phyloP scores from a whole-genome alignment of 345 rosid species.

The Syzygium grande region DNA sequence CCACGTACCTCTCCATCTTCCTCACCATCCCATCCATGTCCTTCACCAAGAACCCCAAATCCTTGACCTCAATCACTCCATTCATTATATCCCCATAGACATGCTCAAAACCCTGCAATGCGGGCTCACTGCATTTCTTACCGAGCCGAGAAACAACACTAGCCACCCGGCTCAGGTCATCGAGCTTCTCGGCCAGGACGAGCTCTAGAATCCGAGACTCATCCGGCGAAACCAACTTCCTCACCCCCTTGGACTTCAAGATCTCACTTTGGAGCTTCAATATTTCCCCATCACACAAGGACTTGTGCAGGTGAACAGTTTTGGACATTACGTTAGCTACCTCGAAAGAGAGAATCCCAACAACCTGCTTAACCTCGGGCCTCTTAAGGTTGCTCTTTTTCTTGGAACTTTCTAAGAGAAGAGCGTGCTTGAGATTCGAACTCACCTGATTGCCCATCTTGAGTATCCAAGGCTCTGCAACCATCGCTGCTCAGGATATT shows the following conservation, averaged over 20 bases:
- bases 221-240: constrained; percentile 52
- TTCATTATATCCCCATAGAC: constrained; percentile 70
- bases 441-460: constrained; percentile 98
- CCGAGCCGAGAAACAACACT: constrained; percentile 83
- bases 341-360: constrained; percentile 90
- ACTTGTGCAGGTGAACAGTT: constrained; percentile 74
- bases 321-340: constrained; percentile 89
- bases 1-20: constrained; percentile 85
- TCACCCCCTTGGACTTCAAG: constrained; percentile 57
- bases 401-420: constrained; percentile 48
- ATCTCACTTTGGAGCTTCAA: constrained; percentile 63
- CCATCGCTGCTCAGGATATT: constrained; percentile 41
- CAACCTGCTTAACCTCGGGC: constrained; percentile 29
- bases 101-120: constrained; percentile 93
- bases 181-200: constrained; percentile 76
- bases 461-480: constrained; percentile 90
- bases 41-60: constrained; percentile 76
- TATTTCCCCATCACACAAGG: constrained; percentile 68
- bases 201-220: constrained; percentile 60
- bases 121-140: constrained; percentile 76
- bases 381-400: constrained; percentile 15
- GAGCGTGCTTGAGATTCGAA: constrained; percentile 72
- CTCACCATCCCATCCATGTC: constrained; percentile 90
- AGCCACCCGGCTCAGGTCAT: constrained; percentile 75
- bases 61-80: constrained; percentile 76